Base-by-base conservation (phyloP, 257 asterid genomes). In the Gentiana macrophylla region DNA sequence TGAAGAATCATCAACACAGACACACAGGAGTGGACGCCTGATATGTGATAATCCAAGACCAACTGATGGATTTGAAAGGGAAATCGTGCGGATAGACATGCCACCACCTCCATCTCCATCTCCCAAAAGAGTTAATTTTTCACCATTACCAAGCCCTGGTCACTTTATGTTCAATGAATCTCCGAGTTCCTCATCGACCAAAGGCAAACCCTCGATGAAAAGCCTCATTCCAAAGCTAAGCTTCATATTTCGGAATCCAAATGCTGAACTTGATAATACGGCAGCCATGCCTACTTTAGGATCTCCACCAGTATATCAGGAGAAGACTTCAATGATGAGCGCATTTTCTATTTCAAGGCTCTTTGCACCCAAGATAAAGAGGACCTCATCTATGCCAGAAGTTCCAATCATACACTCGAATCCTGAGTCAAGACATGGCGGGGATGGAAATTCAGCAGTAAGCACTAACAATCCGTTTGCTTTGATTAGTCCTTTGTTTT, bases 361-460 rank as follows among this genome's bases (percentile, higher is more conserved):
- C 41, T 84, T 91, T 58, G 56, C 67, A 4, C 77, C 82, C 12
- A 79, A 44, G 69, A 77, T 76, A 70, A 84, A 78, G 44, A 84
- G 84, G 69, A 79, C 91, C 2, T 75, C 98, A 7, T 90, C 98
- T 53, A 72, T 86, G 46, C 96, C 95, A 12, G 68, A 67, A 45
- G 71, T 87, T 57, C 95, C 92, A 37, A 65, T 87, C 67, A 55
- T 68, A 75, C 92, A 78, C 76, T 86, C 95, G 0, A 90, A 84
- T 74, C 96, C 89, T 0, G 95, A 83, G 77, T 91, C 96, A 49
- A 62, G 67, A 2, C 92, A 74, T 72, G 94, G 89, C 72, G 85
- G 83, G 60, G 59, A 67, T 35, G 49, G 35, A 32, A 67, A 73
- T 73, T 68, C 60, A 61, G 53, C 60, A 65, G 95, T 86, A 80